These are phyloP conservation scores for Raddia guianensis DNA, from an alignment of 176 grass and related monocot species.

Conservation along the genomic window DNA sequence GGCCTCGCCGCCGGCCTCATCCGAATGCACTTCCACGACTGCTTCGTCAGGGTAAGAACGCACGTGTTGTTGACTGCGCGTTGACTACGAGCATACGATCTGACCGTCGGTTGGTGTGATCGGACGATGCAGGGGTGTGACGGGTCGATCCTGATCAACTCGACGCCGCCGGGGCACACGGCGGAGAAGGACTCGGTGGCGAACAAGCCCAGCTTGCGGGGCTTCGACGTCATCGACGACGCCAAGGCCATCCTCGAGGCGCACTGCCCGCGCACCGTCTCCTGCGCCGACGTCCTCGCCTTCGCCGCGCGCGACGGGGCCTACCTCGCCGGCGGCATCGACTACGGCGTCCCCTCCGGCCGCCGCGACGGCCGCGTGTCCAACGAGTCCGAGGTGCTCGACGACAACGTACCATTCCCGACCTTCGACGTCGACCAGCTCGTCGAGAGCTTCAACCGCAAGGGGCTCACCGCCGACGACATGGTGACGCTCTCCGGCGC, in stretches of 20 bases:
- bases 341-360: slow-evolving; percentile 40
- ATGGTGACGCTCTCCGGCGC: slow-evolving; percentile 55
- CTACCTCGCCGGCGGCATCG: slow-evolving; percentile 36
- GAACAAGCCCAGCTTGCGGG: slow-evolving; percentile 61
- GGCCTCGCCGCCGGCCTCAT: slow-evolving; percentile 61
- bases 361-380: slow-evolving; percentile 61
- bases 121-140: slow-evolving; percentile 48
- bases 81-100: background rate
- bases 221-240: slow-evolving; percentile 58
- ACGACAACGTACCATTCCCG: slow-evolving; percentile 36
- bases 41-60: too few species aligned
- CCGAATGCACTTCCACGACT: slow-evolving; percentile 25
- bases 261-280: slow-evolving; percentile 57
- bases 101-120: background rate
- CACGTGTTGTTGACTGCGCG: background rate
- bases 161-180: slow-evolving; percentile 26
- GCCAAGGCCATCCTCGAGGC: slow-evolving; percentile 54
- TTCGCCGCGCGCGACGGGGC: slow-evolving; percentile 53
- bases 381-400: slow-evolving; percentile 8
- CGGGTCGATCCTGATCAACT: slow-evolving; percentile 53
- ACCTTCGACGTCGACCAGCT: background rate
- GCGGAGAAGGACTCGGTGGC: slow-evolving; percentile 46
- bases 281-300: slow-evolving; percentile 62
- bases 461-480: slow-evolving; percentile 34
- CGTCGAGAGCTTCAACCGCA: slow-evolving; percentile 28